Percentiles rank a stretch among this genome's conserved stretches.
Evolutionary conservation across 2,329 filamentous ascomycete genomes (phyloP).

Genomic region (Clonostachys rosea): DNA sequence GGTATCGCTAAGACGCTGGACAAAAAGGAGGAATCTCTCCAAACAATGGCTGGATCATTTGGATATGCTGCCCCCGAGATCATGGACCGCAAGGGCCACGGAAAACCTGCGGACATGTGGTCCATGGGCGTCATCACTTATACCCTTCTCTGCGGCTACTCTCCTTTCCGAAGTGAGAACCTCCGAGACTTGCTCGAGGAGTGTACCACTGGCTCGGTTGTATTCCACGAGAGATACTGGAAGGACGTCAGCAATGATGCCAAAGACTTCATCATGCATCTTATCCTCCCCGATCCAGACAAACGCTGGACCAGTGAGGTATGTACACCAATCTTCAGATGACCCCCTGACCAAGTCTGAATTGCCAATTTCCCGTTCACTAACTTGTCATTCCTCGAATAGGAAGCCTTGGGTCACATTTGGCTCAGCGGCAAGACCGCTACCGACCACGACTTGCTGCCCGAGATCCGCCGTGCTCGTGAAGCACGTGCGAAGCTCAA

Average conservation of each 20-base stretch:
- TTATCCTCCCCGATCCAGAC: slow-evolving; percentile 75
- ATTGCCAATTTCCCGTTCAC: neutral
- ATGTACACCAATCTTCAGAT: slow-evolving; percentile 19
- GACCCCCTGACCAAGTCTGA: neutral
- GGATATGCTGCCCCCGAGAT: slow-evolving; percentile 97
- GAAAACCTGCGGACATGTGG: slow-evolving; percentile 99
- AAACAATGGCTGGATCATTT: slow-evolving; percentile 97
- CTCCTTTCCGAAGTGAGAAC: slow-evolving; percentile 93
- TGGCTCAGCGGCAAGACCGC: slow-evolving; percentile 93
- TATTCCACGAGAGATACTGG: slow-evolving; percentile 99
- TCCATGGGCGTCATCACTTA: slow-evolving; percentile 98
- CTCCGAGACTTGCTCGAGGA: slow-evolving; percentile 91
- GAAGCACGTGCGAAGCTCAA: slow-evolving; percentile 87
- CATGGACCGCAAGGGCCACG: slow-evolving; percentile 96
- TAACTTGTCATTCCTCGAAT: slow-evolving; percentile 1
- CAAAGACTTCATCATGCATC: slow-evolving; percentile 83
- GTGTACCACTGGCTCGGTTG: slow-evolving; percentile 75
- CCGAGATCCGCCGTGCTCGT: slow-evolving; percentile 85
- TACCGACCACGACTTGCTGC: slow-evolving; percentile 93
- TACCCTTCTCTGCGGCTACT: slow-evolving; percentile 95
- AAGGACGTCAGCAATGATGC: slow-evolving; percentile 93
- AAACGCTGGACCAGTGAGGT: slow-evolving; percentile 76
- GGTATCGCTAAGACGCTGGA: slow-evolving; percentile 98
- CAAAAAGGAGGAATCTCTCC: slow-evolving; percentile 83
- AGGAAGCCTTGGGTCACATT: slow-evolving; percentile 74